Conservation (phyloP, 163 green algal genomes). For the Scenedesmus sp. region DNA sequence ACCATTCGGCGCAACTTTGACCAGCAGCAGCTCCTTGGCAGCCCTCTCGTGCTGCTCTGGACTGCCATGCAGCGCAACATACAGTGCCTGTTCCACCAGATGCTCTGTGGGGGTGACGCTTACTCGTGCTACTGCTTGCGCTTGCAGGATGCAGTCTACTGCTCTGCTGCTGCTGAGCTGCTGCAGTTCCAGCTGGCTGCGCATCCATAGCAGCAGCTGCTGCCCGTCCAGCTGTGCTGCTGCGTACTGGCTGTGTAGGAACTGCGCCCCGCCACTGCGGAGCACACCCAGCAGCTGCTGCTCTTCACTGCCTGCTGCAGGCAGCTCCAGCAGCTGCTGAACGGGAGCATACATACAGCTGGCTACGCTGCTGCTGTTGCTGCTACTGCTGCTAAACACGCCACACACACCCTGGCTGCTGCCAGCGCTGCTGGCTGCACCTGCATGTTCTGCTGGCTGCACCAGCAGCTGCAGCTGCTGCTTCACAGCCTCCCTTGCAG, state of each 20-base stretch:
- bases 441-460: background rate
- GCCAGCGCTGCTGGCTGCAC: background rate
- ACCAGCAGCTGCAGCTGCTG: constrained; percentile 7
- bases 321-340: background rate
- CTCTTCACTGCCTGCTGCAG: background rate
- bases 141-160: background rate
- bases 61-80: background rate
- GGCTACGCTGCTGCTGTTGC: background rate
- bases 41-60: background rate
- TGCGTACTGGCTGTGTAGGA: background rate
- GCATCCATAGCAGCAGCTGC: background rate
- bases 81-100: background rate
- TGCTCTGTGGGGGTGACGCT: background rate
- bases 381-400: background rate
- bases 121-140: background rate
- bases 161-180: background rate
- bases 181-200: background rate
- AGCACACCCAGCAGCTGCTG: background rate
- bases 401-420: too few species aligned
- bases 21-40: background rate
- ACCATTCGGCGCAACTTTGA: background rate
- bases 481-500: background rate
- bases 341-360: background rate
- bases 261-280: background rate
- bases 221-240: background rate